phyloP scores from a whole-genome alignment of 495 filamentous ascomycete genomes.

The Melanomma pulvis-pyrius region DNA sequence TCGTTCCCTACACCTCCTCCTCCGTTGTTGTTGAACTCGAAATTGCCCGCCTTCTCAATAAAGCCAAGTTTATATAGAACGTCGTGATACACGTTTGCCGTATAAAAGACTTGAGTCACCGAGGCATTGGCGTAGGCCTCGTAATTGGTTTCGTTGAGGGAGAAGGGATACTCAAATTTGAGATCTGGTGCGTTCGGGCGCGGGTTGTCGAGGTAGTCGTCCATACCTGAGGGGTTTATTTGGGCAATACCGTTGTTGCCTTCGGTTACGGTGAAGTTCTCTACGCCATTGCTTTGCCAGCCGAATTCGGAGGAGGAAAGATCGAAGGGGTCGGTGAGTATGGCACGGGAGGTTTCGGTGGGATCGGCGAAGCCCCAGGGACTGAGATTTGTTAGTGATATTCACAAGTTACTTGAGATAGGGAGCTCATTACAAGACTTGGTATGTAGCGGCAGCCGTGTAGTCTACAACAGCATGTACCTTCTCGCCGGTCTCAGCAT shows the following conservation, averaged over 20 bases:
- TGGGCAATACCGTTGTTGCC: constrained; percentile 57
- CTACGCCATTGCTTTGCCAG: constrained; percentile 49
- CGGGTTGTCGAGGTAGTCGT: constrained; percentile 48
- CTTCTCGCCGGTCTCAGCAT: constrained; percentile 47
- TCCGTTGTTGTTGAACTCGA: constrained; percentile 56
- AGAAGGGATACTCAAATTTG: constrained; percentile 51
- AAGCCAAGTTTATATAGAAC: constrained; percentile 58
- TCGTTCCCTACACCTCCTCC: constrained; percentile 52
- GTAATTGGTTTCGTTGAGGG: constrained; percentile 41
- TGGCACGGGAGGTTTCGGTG: constrained; percentile 45
- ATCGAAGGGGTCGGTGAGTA: constrained; percentile 49
- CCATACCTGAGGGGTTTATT: constrained; percentile 48
- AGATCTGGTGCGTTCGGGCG: constrained; percentile 46
- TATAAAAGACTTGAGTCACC: constrained; percentile 59
- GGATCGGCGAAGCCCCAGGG: constrained; percentile 56
- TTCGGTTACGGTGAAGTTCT: constrained; percentile 48
- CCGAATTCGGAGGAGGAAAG: constrained; percentile 47
- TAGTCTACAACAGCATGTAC: constrained; percentile 54
- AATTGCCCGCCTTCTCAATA: constrained; percentile 58
- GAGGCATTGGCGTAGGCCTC: constrained; percentile 50
- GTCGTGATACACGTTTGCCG: constrained; percentile 57
- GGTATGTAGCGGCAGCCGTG: constrained; percentile 52
- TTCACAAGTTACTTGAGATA: background rate
- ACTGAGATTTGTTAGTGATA: constrained; percentile 8
- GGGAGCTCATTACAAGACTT: constrained; percentile 45